Evolutionary conservation across 2,329 filamentous ascomycete genomes (phyloP).

Genomic region (Clonostachys sp.): DNA sequence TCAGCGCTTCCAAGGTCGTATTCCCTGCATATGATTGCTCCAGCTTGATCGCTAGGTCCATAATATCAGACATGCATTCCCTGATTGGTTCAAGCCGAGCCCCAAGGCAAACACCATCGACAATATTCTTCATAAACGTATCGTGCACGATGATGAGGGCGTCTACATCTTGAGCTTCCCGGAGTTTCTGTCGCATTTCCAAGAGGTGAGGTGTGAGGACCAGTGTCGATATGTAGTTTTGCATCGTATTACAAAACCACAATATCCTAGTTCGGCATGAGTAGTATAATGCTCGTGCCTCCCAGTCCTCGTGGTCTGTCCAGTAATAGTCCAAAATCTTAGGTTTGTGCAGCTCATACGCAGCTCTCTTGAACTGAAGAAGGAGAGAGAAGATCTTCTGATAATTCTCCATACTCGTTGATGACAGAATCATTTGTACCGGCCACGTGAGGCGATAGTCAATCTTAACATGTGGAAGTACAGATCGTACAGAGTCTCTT

Average conservation of each 20-base stretch:
- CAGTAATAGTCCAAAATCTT: slow-evolving; percentile 35
- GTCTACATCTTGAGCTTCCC: slow-evolving; percentile 67
- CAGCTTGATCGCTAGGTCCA: slow-evolving; percentile 71
- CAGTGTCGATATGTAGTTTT: slow-evolving; percentile 71
- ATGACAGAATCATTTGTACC: slow-evolving; percentile 67
- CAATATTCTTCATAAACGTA: slow-evolving; percentile 55
- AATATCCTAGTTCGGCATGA: slow-evolving; percentile 64
- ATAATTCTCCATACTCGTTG: slow-evolving; percentile 60
- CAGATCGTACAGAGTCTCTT: slow-evolving; percentile 49
- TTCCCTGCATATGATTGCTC: slow-evolving; percentile 50
- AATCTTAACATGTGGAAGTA: slow-evolving; percentile 59
- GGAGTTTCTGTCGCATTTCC: slow-evolving; percentile 53
- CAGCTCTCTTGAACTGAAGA: slow-evolving; percentile 71
- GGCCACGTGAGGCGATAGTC: slow-evolving; percentile 66
- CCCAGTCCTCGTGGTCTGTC: slow-evolving; percentile 25
- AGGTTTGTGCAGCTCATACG: slow-evolving; percentile 57
- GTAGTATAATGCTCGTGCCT: slow-evolving; percentile 47
- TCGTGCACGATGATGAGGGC: slow-evolving; percentile 71
- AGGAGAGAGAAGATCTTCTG: slow-evolving; percentile 71
- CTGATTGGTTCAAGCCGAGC: slow-evolving; percentile 65
- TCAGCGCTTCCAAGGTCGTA: slow-evolving; percentile 47
- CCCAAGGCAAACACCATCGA: slow-evolving; percentile 66
- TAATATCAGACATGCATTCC: slow-evolving; percentile 66
- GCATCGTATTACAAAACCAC: slow-evolving; percentile 73
- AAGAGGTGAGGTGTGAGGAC: slow-evolving; percentile 59